Conservation (phyloP, 2,329 filamentous ascomycete species). For the Gnomoniopsis sp. region DNA sequence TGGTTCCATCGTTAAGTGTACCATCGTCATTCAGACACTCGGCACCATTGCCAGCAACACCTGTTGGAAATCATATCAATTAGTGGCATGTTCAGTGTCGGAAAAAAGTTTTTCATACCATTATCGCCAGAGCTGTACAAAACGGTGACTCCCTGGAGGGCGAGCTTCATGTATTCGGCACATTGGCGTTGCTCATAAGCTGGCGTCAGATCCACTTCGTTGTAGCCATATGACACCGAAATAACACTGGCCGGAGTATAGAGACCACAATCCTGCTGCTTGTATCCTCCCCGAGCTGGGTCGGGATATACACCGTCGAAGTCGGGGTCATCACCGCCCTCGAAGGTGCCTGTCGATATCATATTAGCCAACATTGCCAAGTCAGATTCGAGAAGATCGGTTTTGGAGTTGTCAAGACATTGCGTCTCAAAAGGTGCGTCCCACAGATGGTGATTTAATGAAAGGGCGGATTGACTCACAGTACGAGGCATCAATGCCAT, state of each 20-base stretch:
- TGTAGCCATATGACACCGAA: conserved; percentile 43
- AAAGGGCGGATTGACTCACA: too few relatives aligned
- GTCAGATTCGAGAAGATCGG: too few relatives aligned
- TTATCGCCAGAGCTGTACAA: conserved; percentile 34
- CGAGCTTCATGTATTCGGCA: conserved; percentile 38
- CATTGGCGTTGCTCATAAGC: conserved; percentile 39
- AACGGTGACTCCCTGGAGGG: conserved; percentile 32
- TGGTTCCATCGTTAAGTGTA: conserved; percentile 14
- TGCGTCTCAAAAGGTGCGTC: too few relatives aligned
- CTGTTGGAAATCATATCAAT: too few relatives aligned
- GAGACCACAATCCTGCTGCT: conserved; percentile 26
- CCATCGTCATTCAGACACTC: conserved; percentile 28
- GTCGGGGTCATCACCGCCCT: conserved; percentile 24
- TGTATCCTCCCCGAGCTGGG: conserved; percentile 37
- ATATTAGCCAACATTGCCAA: too few relatives aligned
- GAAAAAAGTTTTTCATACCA: too few relatives aligned
- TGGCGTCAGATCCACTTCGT: conserved; percentile 42
- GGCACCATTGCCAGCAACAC: conserved; percentile 30
- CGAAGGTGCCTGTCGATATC: conserved; percentile 28
- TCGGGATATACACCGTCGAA: conserved; percentile 46
- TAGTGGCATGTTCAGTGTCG: too few relatives aligned
- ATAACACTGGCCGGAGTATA: conserved; percentile 44
- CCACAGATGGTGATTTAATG: too few relatives aligned
- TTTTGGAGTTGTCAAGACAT: too few relatives aligned
- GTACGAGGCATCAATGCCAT: conserved; percentile 44